These are phyloP conservation scores for Cryptosporidium andersoni DNA, from an alignment of 169 alveolate genomes.

Conservation along the genomic window DNA sequence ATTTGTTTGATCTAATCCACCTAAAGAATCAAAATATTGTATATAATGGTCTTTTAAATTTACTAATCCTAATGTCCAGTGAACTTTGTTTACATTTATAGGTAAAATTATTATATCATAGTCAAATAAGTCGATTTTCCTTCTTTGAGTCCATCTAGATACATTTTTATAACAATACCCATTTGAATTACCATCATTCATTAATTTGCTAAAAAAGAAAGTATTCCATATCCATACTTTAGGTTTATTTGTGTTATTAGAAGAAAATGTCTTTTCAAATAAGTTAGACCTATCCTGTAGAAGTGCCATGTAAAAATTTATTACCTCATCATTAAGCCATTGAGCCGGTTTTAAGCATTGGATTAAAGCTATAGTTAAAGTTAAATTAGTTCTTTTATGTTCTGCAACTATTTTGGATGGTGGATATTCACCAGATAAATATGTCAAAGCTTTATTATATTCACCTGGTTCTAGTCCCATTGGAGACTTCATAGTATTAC, in stretches of 20 bases:
- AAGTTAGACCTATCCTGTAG: slow-evolving; percentile 80
- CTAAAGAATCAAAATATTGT: slow-evolving; percentile 80
- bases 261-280: slow-evolving; percentile 23
- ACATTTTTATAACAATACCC: slow-evolving; percentile 82
- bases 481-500: slow-evolving; percentile 13
- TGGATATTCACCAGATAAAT: neutral
- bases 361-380: slow-evolving; percentile 1
- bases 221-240: slow-evolving; percentile 83
- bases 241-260: slow-evolving; percentile 62
- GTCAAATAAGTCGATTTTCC: slow-evolving; percentile 81
- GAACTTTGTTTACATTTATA: slow-evolving; percentile 80
- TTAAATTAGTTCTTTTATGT: slow-evolving; percentile 30
- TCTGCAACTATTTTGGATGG: slow-evolving; percentile 5
- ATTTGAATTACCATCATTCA: slow-evolving; percentile 33
- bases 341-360: slow-evolving; percentile 77
- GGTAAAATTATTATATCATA: slow-evolving; percentile 84
- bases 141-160: slow-evolving; percentile 85
- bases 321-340: slow-evolving; percentile 89
- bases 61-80: slow-evolving; percentile 88
- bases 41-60: slow-evolving; percentile 79
- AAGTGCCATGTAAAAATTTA: slow-evolving; percentile 85
- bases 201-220: slow-evolving; percentile 81
- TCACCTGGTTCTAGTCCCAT: slow-evolving; percentile 12
- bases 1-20: slow-evolving; percentile 71
- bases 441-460: slow-evolving; percentile 8